Conservation (phyloP, 140 eudicot genomes). For the Cichorium intybus region DNA sequence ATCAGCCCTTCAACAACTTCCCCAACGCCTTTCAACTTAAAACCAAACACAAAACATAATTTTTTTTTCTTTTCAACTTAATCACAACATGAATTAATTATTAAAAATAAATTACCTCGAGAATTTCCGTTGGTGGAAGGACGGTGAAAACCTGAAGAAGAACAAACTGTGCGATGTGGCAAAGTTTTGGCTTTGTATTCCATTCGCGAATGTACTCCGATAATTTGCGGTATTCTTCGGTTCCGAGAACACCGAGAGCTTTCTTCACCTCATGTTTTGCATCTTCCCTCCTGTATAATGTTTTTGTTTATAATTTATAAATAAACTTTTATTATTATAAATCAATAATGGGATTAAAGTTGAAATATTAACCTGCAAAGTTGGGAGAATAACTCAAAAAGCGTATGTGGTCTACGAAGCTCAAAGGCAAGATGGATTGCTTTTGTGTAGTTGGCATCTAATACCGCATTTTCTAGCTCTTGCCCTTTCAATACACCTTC, state of each 20-base stretch:
- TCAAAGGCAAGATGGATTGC: slow-evolving; percentile 93
- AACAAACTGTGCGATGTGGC: slow-evolving; percentile 85
- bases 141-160: slow-evolving; percentile 57
- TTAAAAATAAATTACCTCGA: no score
- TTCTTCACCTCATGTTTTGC: slow-evolving; percentile 47
- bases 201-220: slow-evolving; percentile 88
- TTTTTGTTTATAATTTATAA: no score
- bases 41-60: no score
- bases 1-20: slow-evolving; percentile 89
- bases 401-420: slow-evolving; percentile 87
- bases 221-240: slow-evolving; percentile 53
- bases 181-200: slow-evolving; percentile 89
- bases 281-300: slow-evolving; percentile 55
- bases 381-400: slow-evolving; percentile 69
- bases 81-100: not conserved
- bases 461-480: slow-evolving; percentile 84
- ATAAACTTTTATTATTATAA: no score
- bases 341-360: no score
- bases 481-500: slow-evolving; percentile 75
- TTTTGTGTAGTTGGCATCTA: slow-evolving; percentile 71
- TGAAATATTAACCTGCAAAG: slow-evolving; percentile 68
- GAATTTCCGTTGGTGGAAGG: slow-evolving; percentile 70
- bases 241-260: slow-evolving; percentile 60
- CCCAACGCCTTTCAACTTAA: slow-evolving; percentile 72
- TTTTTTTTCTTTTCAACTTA: no score